Conservation (phyloP, 768 basidiomycete genomes). For the Ramaria rubella region DNA sequence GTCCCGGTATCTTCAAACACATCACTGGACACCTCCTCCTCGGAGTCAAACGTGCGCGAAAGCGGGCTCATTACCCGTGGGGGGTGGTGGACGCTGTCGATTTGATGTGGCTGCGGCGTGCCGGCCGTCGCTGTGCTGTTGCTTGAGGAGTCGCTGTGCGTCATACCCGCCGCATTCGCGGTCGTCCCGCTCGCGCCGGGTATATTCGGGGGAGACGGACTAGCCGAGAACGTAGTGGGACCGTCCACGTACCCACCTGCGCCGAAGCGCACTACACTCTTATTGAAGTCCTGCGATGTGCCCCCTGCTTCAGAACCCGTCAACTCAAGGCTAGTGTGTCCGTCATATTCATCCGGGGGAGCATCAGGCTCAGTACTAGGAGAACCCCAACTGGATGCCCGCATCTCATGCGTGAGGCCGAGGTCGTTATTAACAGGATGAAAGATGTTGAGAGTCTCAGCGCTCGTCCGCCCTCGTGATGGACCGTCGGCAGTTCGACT, state of each 20-base stretch:
- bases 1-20: slow-evolving; percentile 87
- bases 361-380: slow-evolving; percentile 28
- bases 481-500: neutral
- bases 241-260: slow-evolving; percentile 31
- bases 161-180: neutral
- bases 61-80: slow-evolving; percentile 6
- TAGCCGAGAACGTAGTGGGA: neutral
- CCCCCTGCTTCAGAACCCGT: neutral
- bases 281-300: slow-evolving; percentile 21
- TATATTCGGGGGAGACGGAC: neutral
- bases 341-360: slow-evolving; percentile 32
- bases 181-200: neutral
- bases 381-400: slow-evolving; percentile 64
- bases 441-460: slow-evolving; percentile 1
- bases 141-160: slow-evolving; percentile 9
- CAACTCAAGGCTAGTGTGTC: neutral
- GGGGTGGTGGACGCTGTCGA: neutral
- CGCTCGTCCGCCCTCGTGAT: slow-evolving; percentile 1
- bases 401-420: slow-evolving; percentile 40
- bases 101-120: neutral
- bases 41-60: neutral
- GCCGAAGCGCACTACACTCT: slow-evolving; percentile 48
- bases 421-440: neutral
- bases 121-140: neutral
- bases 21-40: slow-evolving; percentile 45